Evolutionary conservation across 768 basidiomycete genomes (phyloP), one percentile per base, ranked within the genome.

Genomic region (Termitomyces sp.): DNA sequence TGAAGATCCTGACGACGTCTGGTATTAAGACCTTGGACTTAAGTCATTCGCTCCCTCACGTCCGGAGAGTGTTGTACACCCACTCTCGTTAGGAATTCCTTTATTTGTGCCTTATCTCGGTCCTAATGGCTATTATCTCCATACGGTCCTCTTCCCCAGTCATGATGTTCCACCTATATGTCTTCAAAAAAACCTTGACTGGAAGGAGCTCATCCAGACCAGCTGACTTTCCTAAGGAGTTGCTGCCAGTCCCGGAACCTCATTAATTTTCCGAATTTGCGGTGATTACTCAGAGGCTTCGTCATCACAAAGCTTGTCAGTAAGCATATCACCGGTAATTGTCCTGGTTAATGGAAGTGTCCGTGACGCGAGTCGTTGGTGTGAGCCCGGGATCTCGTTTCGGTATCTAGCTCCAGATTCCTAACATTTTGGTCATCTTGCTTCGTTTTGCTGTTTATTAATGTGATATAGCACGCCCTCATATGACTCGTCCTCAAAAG

Each of bases 1-100:
- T 62, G 69, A 74, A 45, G 77, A 79, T 60, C 68, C 65, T 36
- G 67, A 68, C 33, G 66, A 68, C n/a, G 67, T 64, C 49, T 70
- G 66, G 68, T 59, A 53, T 53, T 64, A 53, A 40, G 33, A n/a
- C 9, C 24, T 16, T 20, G 26, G 36, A 30, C 14, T 13, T 26
- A 40, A 30, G 18, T 36, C 13, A 32, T 16, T 18, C 30, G 4
- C 33, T 24, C 22, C 6, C 22, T 54, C 27, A n/a, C 10, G 16
- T 46, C 20, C 24, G 7, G 24, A 36, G 48, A 50, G 34, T 37
- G 2, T 30, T 24, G 6, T 24, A 37, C 5, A 34, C 30, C 34
- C 34, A 49, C 49, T 36, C 33, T 34, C 22, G 42, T 20, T 26
- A 6, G 12, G 30, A n/a, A 12, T 40, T 39, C 18, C 12, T 40